Evolutionary conservation across 805 yeast species (phyloP).

Genomic region (Scheffersomyces ergatensis): DNA sequence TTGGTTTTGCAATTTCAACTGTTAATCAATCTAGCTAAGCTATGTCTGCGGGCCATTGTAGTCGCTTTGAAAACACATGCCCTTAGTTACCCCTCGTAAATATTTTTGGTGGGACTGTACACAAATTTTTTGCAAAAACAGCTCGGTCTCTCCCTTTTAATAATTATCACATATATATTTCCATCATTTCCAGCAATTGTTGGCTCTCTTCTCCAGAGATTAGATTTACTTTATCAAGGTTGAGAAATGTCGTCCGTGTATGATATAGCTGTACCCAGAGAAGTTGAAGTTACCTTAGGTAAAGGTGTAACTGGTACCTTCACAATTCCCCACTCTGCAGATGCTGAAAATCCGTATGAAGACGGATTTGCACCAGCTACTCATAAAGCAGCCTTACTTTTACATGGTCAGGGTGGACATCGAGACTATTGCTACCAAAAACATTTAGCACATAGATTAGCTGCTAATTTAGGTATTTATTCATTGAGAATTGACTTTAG

Average conservation of each 20-base stretch:
- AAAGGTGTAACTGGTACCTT: constrained; percentile 37
- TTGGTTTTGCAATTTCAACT: too few relatives aligned
- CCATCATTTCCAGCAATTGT: too few relatives aligned
- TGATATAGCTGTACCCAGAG: constrained; percentile 21
- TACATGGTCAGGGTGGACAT: constrained; percentile 90
- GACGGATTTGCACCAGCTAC: constrained; percentile 37
- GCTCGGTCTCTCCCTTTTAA: too few relatives aligned
- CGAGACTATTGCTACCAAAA: constrained; percentile 75
- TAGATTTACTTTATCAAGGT: too few relatives aligned
- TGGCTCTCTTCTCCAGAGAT: too few relatives aligned
- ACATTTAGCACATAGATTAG: constrained; percentile 56
- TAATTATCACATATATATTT: too few relatives aligned
- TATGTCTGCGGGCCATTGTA: too few relatives aligned
- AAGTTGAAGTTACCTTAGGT: constrained; percentile 32
- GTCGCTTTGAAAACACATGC: too few relatives aligned
- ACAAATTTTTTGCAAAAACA: too few relatives aligned
- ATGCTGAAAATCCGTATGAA: constrained; percentile 18
- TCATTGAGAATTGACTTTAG: constrained; percentile 82
- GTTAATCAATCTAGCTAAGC: too few relatives aligned
- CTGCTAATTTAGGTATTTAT: constrained; percentile 57
- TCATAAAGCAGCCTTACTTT: constrained; percentile 53
- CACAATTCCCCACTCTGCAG: constrained; percentile 34
- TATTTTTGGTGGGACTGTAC: too few relatives aligned
- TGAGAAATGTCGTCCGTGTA: constrained; percentile 2
- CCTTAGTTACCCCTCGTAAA: too few relatives aligned